Evolutionary conservation across 305 asterid species (phyloP).

Genomic region (Fraxinus sp.): DNA sequence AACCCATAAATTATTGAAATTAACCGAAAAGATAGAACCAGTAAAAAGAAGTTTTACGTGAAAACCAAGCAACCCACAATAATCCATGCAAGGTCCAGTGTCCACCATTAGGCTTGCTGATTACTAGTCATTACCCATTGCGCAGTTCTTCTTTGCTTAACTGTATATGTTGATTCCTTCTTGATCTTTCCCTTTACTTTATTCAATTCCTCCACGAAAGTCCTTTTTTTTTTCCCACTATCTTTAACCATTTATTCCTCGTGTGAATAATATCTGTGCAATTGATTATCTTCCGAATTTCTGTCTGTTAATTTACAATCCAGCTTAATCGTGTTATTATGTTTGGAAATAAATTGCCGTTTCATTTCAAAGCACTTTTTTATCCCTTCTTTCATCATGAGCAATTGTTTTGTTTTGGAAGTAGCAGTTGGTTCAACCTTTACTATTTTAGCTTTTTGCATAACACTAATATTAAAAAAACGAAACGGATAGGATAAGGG

Average conservation of each 20-base stretch:
- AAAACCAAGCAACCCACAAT: not conserved
- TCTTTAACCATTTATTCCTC: not conserved
- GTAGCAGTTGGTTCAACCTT: not conserved
- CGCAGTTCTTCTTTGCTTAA: not conserved
- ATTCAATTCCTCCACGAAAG: not conserved
- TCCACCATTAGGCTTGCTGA: not conserved
- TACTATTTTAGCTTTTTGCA: not conserved
- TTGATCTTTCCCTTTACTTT: not conserved
- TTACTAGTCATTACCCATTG: not conserved
- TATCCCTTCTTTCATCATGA: not conserved
- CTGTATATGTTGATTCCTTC: not conserved
- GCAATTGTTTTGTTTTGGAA: not conserved
- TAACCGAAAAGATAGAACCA: not conserved
- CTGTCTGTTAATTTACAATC: not conserved
- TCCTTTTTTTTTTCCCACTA: not conserved
- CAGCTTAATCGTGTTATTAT: not conserved
- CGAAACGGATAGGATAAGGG: not conserved
- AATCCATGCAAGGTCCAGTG: not conserved
- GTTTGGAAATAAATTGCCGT: not conserved
- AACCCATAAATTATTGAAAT: not conserved
- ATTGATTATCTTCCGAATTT: not conserved
- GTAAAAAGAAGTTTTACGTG: not conserved
- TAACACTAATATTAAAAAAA: not conserved
- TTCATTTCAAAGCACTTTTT: not conserved
- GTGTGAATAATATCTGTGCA: not conserved